Conservation (phyloP, 106 monocot species). For the Xerophyta viscosa region DNA sequence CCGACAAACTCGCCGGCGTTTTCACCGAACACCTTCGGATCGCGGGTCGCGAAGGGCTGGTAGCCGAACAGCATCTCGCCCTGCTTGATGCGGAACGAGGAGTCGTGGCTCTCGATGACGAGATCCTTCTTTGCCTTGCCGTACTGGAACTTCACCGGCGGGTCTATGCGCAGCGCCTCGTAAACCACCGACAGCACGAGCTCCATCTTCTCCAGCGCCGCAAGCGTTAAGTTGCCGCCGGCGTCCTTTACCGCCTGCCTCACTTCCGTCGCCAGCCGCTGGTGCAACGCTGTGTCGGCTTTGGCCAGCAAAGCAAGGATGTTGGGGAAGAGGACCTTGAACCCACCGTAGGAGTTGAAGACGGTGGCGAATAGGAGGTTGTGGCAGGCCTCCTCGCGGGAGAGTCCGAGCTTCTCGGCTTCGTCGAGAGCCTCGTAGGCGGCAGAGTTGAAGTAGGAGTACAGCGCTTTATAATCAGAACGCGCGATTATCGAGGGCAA, state of each 20-base stretch:
- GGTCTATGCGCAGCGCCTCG: slow-evolving; percentile 46
- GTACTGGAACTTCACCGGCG: slow-evolving; percentile 44
- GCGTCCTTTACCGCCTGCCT: slow-evolving; percentile 10
- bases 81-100: too few species aligned
- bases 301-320: slow-evolving; percentile 23
- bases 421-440: slow-evolving; percentile 12
- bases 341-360: slow-evolving; percentile 42
- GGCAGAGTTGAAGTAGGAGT: slow-evolving; percentile 29
- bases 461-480: slow-evolving; percentile 24
- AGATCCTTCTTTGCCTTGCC: slow-evolving; percentile 38
- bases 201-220: slow-evolving; percentile 40
- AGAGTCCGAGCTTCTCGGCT: slow-evolving; percentile 25
- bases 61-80: too few species aligned
- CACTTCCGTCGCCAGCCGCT: slow-evolving; percentile 23
- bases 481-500: slow-evolving; percentile 24
- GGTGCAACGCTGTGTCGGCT: slow-evolving; percentile 13
- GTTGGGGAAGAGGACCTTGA: slow-evolving; percentile 29
- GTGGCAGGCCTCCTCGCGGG: slow-evolving; percentile 42
- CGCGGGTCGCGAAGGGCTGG: slow-evolving; percentile 40
- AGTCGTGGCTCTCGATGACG: slow-evolving; percentile 31
- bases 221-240: slow-evolving; percentile 21
- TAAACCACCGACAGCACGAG: slow-evolving; percentile 39
- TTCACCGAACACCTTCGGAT: slow-evolving; percentile 20
- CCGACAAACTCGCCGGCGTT: slow-evolving; percentile 18
- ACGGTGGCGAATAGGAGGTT: slow-evolving; percentile 38